These are phyloP conservation scores for Calamus simplicifolius DNA, from an alignment of 176 grass and related monocot species.

Conservation along the genomic window DNA sequence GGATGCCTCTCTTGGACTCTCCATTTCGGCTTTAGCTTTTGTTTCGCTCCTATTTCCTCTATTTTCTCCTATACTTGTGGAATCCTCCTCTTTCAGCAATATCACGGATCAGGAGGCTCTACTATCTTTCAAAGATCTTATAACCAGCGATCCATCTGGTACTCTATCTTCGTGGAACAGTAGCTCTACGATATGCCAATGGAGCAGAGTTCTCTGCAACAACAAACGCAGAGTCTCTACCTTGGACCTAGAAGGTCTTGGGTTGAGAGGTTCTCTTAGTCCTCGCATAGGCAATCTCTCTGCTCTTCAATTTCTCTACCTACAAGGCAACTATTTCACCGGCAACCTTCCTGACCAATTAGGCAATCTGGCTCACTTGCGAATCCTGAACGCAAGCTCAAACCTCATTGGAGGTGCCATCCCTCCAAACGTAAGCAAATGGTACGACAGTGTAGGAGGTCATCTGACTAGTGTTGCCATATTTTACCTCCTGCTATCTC, in stretches of 20 bases:
- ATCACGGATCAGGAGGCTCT: constrained; percentile 7
- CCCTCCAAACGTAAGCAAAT: constrained; percentile 17
- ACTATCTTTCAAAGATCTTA: constrained; percentile 11
- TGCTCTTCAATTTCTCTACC: constrained; percentile 16
- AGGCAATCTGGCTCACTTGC: constrained; percentile 13
- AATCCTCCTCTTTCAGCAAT: neutral
- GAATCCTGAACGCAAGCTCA: constrained; percentile 29
- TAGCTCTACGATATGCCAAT: constrained; percentile 4
- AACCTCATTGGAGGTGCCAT: constrained; percentile 29
- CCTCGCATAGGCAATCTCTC: constrained; percentile 24
- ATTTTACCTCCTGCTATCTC: too few relatives aligned
- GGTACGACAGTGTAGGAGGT: too few relatives aligned
- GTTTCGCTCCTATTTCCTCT: too few relatives aligned
- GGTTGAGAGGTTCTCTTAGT: constrained; percentile 6
- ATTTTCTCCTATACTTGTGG: too few relatives aligned
- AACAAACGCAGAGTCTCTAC: neutral
- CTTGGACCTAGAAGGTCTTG: constrained; percentile 13
- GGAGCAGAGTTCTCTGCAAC: constrained; percentile 10
- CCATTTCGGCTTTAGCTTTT: too few relatives aligned
- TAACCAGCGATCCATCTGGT: constrained; percentile 12
- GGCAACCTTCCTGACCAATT: constrained; percentile 19
- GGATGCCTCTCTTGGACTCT: too few relatives aligned
- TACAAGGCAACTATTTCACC: constrained; percentile 24
- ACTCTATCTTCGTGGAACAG: constrained; percentile 21
- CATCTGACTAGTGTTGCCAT: too few relatives aligned